Evolutionary conservation across 2,329 filamentous ascomycete genomes (phyloP), one percentile per base, ranked within the genome.

Genomic region (Emmonsiellopsis sp.): DNA sequence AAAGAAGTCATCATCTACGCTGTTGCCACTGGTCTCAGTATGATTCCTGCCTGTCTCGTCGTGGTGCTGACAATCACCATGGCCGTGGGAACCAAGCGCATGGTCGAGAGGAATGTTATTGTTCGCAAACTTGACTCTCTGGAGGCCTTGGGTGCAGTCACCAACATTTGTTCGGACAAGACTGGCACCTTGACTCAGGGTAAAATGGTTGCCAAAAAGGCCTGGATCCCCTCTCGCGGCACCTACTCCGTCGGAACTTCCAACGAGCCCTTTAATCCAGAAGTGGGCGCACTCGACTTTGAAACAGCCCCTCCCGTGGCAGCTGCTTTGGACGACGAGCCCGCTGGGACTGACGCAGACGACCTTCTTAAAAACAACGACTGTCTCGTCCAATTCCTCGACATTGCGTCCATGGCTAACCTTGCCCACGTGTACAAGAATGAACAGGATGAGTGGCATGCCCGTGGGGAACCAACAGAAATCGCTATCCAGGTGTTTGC

Each of bases 401-500:
- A 82, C 52, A 76, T 85, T 30, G 81, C 83, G 5, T 79, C 83
- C 0, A 75, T 86, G 47, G 83, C 83, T 41, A 87, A 87, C 60
- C 70, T 87, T 20, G 82, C 84, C 2, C 77, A 77, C 35, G 78
- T 87, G 3, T 78, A 83, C 56, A 73, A 81, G 57, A 73, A 71
- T 10, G 71, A 80, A 11, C 68, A 74, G 15, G 69, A 73, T 2
- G 70, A 76, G 51, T 87, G 84, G 84, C 75, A 80, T 53, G 82
- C 80, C 31, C 79, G 81, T 47, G 84, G 83, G 42, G 83, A 86
- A 58, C 82, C 83, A 0, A 87, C 85, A 1, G 85, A 89, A 60
- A 86, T 89, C 56, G 85, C 85, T 1, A 85, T 89, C 45, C 84
- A 88, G 60, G 85, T 89, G 0, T 87, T 89, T 63, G 83, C 84